phyloP scores from a whole-genome alignment of 345 rosid species.

The Draba incana region DNA sequence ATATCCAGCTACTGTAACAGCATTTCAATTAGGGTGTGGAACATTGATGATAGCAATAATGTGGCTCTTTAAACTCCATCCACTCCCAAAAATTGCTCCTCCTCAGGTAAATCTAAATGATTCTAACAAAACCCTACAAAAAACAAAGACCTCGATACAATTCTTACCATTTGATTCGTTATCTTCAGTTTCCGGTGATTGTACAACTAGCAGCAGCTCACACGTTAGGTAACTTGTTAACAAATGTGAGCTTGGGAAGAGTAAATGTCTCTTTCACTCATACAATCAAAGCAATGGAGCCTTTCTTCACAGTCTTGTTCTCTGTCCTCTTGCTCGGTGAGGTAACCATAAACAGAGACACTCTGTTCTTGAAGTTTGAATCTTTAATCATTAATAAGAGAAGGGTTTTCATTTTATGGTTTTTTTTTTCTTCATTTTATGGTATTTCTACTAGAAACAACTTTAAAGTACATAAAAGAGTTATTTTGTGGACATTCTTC shows the following conservation, averaged over 20 bases:
- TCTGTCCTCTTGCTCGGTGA: constrained; percentile 67
- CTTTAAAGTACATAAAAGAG: neutral
- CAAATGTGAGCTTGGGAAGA: constrained; percentile 74
- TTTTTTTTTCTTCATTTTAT: neutral
- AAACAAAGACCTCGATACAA: neutral
- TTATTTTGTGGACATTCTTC: neutral
- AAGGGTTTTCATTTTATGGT: neutral
- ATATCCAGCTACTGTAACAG: constrained; percentile 83
- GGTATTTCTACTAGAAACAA: neutral
- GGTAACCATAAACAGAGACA: constrained; percentile 43
- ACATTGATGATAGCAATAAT: constrained; percentile 54
- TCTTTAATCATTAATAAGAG: neutral
- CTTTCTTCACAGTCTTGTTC: constrained; percentile 81
- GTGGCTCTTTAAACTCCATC: constrained; percentile 75
- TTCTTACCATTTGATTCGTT: neutral
- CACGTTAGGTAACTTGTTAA: constrained; percentile 79
- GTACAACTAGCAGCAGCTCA: constrained; percentile 76
- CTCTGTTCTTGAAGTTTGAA: neutral
- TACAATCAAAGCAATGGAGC: constrained; percentile 95
- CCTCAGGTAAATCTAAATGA: constrained; percentile 55
- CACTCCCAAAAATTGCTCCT: constrained; percentile 60
- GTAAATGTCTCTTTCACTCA: constrained; percentile 92
- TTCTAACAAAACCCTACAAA: neutral
- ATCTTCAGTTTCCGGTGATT: constrained; percentile 65
- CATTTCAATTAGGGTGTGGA: constrained; percentile 82